Evolutionary conservation across 768 basidiomycete genomes (phyloP).

Genomic region (Xerocomellus dryophilus): DNA sequence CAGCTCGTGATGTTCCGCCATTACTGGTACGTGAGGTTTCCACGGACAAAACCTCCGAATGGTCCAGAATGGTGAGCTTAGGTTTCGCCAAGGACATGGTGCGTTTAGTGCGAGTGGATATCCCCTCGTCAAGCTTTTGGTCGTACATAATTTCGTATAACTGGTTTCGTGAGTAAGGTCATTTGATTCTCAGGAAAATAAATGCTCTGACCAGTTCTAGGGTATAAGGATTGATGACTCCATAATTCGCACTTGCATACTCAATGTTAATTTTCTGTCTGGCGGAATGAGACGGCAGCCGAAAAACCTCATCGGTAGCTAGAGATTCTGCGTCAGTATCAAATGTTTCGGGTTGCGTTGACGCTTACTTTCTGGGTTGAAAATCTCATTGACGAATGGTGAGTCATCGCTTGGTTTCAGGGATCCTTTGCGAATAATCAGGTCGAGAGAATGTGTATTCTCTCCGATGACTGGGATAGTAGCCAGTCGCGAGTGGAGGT

Average conservation of each 20-base stretch:
- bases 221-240: constrained; percentile 49
- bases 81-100: constrained; percentile 14
- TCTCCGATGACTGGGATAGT: constrained; percentile 25
- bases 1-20: not conserved
- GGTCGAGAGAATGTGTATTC: constrained; percentile 41
- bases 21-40: not conserved
- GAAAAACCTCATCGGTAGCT: constrained; percentile 44
- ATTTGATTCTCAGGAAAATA: not conserved
- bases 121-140: constrained; percentile 44
- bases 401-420: constrained; percentile 52
- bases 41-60: constrained; percentile 37
- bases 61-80: constrained; percentile 37
- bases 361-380: constrained; percentile 45
- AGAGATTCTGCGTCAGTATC: not conserved
- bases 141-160: constrained; percentile 50
- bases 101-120: constrained; percentile 34
- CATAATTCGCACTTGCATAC: constrained; percentile 51
- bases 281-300: constrained; percentile 34
- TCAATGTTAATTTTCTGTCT: constrained; percentile 40
- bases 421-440: constrained; percentile 50
- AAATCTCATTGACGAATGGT: constrained; percentile 54
- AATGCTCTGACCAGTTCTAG: constrained; percentile 37
- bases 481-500: constrained; percentile 40
- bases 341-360: not conserved
- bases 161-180: constrained; percentile 25